Evolutionary conservation across 2,329 filamentous ascomycete genomes (phyloP).

Genomic region (Calonectria henricotiae): DNA sequence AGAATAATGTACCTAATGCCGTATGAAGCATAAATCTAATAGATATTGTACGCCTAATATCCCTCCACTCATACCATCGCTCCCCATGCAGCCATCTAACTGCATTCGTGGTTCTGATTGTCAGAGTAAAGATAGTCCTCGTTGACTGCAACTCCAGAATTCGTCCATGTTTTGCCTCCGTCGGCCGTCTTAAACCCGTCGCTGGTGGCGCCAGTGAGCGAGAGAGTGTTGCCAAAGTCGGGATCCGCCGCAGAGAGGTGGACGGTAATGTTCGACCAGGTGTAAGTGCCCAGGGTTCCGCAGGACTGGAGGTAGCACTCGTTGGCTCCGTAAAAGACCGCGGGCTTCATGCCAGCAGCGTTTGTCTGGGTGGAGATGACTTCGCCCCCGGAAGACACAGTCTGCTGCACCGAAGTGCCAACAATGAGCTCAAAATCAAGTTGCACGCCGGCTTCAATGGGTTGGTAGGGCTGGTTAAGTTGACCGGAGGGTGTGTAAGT

Average conservation of each 20-base stretch:
- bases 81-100: background rate
- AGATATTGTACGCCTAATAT: no score
- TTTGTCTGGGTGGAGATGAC: constrained; percentile 40
- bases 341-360: constrained; percentile 40
- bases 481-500: constrained; percentile 37
- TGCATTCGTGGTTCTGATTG: constrained; percentile 39
- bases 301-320: constrained; percentile 40
- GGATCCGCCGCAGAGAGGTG: constrained; percentile 35
- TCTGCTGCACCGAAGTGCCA: constrained; percentile 32
- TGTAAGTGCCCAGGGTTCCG: constrained; percentile 31
- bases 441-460: constrained; percentile 17
- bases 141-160: constrained; percentile 31
- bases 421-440: constrained; percentile 39
- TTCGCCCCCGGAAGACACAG: constrained; percentile 33
- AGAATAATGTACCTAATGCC: no score
- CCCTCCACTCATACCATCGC: no score
- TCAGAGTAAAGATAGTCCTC: constrained; percentile 40
- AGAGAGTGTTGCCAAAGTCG: constrained; percentile 32
- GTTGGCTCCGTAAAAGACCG: constrained; percentile 40
- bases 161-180: constrained; percentile 40
- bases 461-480: constrained; percentile 29
- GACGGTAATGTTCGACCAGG: constrained; percentile 37
- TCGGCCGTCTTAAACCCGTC: constrained; percentile 32
- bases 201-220: constrained; percentile 30
- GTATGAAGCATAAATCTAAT: no score